Evolutionary conservation across 805 yeast genomes (phyloP).

Genomic region (Kuraishia cidri): DNA sequence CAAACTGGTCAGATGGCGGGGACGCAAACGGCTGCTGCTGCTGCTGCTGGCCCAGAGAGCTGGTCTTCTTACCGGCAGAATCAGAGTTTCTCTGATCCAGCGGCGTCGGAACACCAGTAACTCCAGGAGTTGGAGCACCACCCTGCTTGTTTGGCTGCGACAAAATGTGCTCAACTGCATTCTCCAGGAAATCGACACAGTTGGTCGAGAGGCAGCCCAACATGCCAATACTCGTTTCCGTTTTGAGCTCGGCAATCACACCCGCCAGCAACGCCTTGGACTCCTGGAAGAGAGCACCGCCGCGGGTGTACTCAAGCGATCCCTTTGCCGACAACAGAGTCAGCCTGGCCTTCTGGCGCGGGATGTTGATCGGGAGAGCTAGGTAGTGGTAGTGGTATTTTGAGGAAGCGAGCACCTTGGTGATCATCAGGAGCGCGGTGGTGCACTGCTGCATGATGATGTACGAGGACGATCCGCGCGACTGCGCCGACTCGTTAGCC

Average conservation of each 20-base stretch:
- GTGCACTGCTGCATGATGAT: constrained; percentile 64
- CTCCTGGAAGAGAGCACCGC: constrained; percentile 72
- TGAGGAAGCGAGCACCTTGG: constrained; percentile 25
- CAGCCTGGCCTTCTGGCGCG: constrained; percentile 56
- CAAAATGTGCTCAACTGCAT: constrained; percentile 51
- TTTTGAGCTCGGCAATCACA: constrained; percentile 38
- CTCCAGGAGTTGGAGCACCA: too few species aligned
- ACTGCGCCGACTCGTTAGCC: constrained; percentile 29
- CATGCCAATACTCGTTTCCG: constrained; percentile 40
- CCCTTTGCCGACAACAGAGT: constrained; percentile 65
- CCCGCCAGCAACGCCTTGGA: constrained; percentile 47
- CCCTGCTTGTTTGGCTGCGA: constrained; percentile 40
- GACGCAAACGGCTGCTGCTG: neutral
- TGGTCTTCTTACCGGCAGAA: too few species aligned
- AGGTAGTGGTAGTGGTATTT: constrained; percentile 30
- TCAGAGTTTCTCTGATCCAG: too few species aligned
- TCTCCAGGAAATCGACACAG: constrained; percentile 47
- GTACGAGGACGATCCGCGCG: constrained; percentile 43
- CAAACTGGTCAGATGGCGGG: too few species aligned
- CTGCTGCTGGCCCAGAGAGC: too few species aligned
- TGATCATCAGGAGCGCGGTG: constrained; percentile 43
- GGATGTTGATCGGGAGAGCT: constrained; percentile 56
- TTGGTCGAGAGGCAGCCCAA: constrained; percentile 56
- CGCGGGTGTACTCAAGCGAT: constrained; percentile 72
- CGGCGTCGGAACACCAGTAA: too few species aligned